Evolutionary conservation across 2,329 filamentous ascomycete genomes (phyloP).

Genomic region (Sporothrix curviconia): DNA sequence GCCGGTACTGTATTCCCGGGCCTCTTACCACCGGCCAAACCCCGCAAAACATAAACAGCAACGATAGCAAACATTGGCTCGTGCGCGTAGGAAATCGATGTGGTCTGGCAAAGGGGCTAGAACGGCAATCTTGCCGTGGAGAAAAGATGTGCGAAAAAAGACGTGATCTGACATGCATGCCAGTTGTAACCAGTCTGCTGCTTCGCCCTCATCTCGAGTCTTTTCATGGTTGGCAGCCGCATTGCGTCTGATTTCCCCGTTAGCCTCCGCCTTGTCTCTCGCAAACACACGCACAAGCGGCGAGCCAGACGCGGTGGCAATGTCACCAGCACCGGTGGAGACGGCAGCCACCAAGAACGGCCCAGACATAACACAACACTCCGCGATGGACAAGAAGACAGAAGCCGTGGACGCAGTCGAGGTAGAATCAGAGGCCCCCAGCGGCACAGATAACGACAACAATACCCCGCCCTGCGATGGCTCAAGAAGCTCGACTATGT

Average conservation of each 20-base stretch:
- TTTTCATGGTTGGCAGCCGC: no score
- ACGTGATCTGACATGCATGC: no score
- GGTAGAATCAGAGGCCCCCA: not conserved
- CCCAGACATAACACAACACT: not conserved
- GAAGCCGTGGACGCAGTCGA: not conserved
- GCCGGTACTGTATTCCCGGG: constrained; percentile 1
- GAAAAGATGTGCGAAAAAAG: no score
- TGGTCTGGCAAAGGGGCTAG: no score
- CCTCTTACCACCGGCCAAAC: not conserved
- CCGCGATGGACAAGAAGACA: not conserved
- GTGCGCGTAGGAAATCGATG: no score
- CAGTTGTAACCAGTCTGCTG: no score
- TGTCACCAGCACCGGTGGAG: not conserved
- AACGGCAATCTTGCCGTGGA: no score
- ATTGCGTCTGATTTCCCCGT: no score
- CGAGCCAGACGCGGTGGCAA: not conserved
- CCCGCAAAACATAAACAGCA: not conserved
- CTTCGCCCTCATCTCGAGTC: no score
- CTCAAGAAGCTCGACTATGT: not conserved
- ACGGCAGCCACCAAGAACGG: not conserved
- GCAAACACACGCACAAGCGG: not conserved
- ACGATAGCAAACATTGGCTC: no score
- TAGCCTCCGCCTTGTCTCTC: no score
- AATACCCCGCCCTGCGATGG: not conserved
- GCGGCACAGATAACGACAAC: not conserved